These are phyloP conservation scores for Solanum peruvianum DNA, from an alignment of 257 asterid genomes.

Conservation along the genomic window DNA sequence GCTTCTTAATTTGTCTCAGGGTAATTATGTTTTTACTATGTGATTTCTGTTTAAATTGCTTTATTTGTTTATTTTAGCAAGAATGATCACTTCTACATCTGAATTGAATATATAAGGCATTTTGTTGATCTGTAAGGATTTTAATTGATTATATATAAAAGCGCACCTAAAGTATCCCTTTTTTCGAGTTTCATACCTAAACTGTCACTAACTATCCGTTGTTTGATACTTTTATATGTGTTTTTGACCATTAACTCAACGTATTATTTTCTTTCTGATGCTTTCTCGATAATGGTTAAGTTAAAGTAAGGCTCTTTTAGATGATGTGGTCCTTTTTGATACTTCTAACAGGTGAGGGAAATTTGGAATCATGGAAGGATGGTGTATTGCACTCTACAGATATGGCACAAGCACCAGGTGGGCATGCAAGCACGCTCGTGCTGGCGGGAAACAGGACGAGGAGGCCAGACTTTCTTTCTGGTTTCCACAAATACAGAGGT, in stretches of 20 bases:
- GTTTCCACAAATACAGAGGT: slow-evolving; percentile 71
- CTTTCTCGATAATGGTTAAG: background rate
- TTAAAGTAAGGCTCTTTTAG: background rate
- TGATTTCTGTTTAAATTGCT: background rate
- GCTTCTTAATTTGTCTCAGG: background rate
- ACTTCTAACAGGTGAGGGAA: slow-evolving; percentile 42
- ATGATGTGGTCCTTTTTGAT: background rate
- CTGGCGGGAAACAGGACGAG: slow-evolving; percentile 76
- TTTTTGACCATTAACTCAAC: background rate
- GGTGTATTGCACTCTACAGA: slow-evolving; percentile 32
- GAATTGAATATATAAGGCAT: background rate
- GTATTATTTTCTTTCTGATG: background rate
- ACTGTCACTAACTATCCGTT: background rate
- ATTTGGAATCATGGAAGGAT: slow-evolving; percentile 64
- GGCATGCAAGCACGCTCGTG: slow-evolving; percentile 37
- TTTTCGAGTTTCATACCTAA: background rate
- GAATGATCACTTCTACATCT: background rate
- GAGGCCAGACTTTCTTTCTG: slow-evolving; percentile 71
- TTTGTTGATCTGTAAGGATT: background rate
- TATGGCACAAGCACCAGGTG: slow-evolving; percentile 53
- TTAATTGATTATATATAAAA: no score
- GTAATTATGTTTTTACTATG: background rate
- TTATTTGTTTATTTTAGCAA: background rate
- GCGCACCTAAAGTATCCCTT: background rate
- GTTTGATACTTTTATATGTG: background rate